Evolutionary conservation across 108 stramenopile species (phyloP).

Genomic region (Skeletonema potamos): DNA sequence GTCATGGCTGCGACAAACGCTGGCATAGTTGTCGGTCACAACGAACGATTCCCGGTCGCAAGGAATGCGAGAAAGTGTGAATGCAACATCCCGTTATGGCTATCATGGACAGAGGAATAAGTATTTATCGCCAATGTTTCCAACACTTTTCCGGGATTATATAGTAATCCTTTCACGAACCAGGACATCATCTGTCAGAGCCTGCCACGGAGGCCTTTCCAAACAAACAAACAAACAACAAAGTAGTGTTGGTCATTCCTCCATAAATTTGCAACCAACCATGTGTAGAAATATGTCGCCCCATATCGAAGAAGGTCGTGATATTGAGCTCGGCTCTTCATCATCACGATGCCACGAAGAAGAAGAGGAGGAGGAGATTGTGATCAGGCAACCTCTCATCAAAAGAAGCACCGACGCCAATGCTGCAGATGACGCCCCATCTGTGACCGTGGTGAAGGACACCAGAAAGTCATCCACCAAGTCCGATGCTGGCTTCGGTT

Average conservation of each 20-base stretch:
- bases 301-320: not conserved
- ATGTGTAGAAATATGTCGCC: not conserved
- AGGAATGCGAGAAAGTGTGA: not conserved
- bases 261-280: not conserved
- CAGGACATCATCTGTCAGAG: too few relatives aligned
- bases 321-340: not conserved
- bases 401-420: not conserved
- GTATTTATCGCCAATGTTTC: not conserved
- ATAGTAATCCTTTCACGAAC: not conserved
- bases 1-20: too few relatives aligned
- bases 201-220: too few relatives aligned
- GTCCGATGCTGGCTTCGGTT: slow-evolving; percentile 26
- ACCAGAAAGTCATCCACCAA: not conserved
- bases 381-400: not conserved
- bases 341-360: not conserved
- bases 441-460: not conserved
- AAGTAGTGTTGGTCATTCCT: too few relatives aligned
- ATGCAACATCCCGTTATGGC: not conserved
- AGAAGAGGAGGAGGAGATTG: not conserved
- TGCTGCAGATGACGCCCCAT: not conserved
- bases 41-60: too few relatives aligned
- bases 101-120: not conserved
- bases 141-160: too few relatives aligned
- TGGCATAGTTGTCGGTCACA: not conserved
- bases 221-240: too few relatives aligned